These are phyloP conservation scores for Perkinsus marinus DNA, from an alignment of 169 alveolate species.

Conservation along the genomic window DNA sequence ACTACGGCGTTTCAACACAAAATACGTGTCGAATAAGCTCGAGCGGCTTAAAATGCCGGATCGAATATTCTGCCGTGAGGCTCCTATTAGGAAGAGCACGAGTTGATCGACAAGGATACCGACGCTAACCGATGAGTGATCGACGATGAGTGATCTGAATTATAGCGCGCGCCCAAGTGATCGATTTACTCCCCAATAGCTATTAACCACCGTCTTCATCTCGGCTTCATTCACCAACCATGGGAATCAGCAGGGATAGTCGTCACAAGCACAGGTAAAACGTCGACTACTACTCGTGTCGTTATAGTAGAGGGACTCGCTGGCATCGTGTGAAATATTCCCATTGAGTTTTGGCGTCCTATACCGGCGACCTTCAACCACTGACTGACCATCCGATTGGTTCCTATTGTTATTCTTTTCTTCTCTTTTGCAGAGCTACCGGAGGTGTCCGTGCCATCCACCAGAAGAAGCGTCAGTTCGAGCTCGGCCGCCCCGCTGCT, in stretches of 20 bases:
- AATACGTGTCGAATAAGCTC: too few species aligned
- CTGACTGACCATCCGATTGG: not conserved
- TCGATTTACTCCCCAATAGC: not conserved
- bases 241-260: constrained; percentile 98
- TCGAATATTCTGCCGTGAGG: too few species aligned
- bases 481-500: constrained; percentile 96
- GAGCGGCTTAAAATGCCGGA: too few species aligned
- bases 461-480: constrained; percentile 96
- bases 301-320: too few species aligned
- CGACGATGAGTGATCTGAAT: not conserved
- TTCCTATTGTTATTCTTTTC: not conserved
- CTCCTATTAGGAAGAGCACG: too few species aligned
- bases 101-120: too few species aligned
- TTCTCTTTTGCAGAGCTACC: constrained; percentile 73
- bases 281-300: not conserved
- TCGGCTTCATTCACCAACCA: constrained; percentile 21
- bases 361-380: not conserved
- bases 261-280: constrained; percentile 75
- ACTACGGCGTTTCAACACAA: too few species aligned
- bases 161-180: not conserved
- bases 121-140: too few species aligned
- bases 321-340: too few species aligned
- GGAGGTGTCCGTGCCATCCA: constrained; percentile 99
- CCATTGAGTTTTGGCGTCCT: too few species aligned
- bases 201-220: not conserved